Evolutionary conservation across 176 grass and related monocot species (phyloP).

Genomic region (maize (Zea mays)): DNA sequence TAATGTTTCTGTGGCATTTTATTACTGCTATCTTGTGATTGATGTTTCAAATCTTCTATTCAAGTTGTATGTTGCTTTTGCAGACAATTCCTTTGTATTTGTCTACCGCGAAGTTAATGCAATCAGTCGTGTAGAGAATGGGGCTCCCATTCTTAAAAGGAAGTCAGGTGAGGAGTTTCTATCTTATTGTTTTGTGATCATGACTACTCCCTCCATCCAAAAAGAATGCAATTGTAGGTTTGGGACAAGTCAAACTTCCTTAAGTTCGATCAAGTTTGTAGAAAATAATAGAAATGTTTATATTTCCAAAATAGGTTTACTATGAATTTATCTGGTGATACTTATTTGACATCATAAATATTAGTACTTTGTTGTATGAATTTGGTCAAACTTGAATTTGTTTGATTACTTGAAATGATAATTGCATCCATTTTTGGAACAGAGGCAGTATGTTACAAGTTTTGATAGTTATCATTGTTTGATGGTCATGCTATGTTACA

Average conservation of each 20-base stretch:
- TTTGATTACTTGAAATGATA: neutral
- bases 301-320: neutral
- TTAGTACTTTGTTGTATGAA: neutral
- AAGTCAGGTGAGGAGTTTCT: conserved; percentile 62
- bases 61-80: conserved; percentile 33
- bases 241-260: neutral
- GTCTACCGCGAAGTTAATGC: conserved; percentile 78
- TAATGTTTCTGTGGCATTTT: neutral
- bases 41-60: neutral
- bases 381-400: neutral
- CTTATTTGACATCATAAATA: neutral
- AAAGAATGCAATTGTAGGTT: neutral
- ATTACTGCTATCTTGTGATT: neutral
- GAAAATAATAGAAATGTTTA: neutral
- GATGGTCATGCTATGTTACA: neutral
- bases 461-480: neutral
- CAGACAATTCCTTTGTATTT: conserved; percentile 86
- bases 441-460: neutral
- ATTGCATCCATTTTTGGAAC: neutral
- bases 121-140: conserved; percentile 40
- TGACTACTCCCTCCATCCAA: neutral
- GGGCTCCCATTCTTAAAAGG: conserved; percentile 59
- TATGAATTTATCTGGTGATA: neutral
- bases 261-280: neutral
- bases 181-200: conserved; percentile 15